Evolutionary conservation across 2,329 filamentous ascomycete genomes (phyloP).

Genomic region (Fusarium algeriense): DNA sequence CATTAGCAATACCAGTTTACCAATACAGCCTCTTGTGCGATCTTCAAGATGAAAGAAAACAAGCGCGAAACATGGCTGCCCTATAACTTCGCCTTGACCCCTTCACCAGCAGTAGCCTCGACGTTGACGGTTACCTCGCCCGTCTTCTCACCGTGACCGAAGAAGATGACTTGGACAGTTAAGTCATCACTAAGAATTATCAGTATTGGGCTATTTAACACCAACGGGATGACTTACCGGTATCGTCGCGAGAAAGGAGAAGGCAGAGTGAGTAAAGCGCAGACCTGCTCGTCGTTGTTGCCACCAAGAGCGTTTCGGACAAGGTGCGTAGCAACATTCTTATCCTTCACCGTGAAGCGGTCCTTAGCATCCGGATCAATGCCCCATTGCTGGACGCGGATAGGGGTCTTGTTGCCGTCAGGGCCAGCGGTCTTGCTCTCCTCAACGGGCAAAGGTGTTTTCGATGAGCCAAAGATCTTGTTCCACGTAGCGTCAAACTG

Average conservation of each 20-base stretch:
- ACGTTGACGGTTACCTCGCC: conserved; percentile 86
- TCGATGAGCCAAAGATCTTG: conserved; percentile 67
- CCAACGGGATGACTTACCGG: conserved; percentile 64
- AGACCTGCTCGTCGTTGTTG: conserved; percentile 92
- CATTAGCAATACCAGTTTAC: conserved; percentile 6
- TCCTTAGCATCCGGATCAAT: conserved; percentile 78
- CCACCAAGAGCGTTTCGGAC: conserved; percentile 95
- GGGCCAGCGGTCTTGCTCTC: conserved; percentile 60
- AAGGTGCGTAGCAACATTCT: conserved; percentile 95
- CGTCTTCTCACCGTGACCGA: conserved; percentile 82
- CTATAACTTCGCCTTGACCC: conserved; percentile 57
- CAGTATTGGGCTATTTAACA: background rate
- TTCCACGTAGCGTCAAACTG: conserved; percentile 79
- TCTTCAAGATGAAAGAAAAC: background rate
- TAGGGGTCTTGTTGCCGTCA: conserved; percentile 85
- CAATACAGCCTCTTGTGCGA: background rate
- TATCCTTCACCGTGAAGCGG: conserved; percentile 94
- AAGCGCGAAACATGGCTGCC: background rate
- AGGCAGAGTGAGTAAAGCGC: conserved; percentile 89
- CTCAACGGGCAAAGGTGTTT: conserved; percentile 80
- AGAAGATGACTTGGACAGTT: conserved; percentile 98
- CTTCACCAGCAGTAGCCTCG: conserved; percentile 78
- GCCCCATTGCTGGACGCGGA: conserved; percentile 92
- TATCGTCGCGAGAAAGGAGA: conserved; percentile 93
- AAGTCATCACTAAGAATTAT: conserved; percentile 79